Conservation (phyloP, 331 rosid species). For the Malus hybrid region DNA sequence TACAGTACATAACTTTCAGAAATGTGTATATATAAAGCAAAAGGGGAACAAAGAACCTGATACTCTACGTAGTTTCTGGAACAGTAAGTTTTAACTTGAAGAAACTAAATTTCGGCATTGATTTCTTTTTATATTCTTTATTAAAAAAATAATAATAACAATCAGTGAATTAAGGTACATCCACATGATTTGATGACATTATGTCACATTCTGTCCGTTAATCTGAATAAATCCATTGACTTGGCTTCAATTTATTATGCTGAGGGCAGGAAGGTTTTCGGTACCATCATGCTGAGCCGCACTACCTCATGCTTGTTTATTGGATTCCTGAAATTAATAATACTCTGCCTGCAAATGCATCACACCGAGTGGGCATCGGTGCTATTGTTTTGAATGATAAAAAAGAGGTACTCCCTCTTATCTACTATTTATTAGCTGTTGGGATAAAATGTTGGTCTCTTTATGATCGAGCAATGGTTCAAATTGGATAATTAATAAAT, state of each 20-base stretch:
- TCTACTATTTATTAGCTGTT: not conserved
- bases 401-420: constrained; percentile 46
- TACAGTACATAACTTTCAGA: not conserved
- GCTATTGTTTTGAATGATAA: constrained; percentile 57
- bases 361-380: constrained; percentile 51
- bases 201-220: not conserved
- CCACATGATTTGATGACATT: not conserved
- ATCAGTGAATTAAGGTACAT: not conserved
- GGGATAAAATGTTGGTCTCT: not conserved
- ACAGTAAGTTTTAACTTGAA: not conserved
- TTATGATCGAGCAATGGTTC: not conserved
- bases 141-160: not conserved
- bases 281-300: constrained; percentile 78
- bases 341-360: constrained; percentile 74
- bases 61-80: not conserved
- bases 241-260: not conserved
- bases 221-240: not conserved
- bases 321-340: constrained; percentile 57
- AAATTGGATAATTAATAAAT: not conserved
- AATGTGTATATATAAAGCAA: not conserved
- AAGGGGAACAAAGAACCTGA: not conserved
- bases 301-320: constrained; percentile 58
- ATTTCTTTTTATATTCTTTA: no score
- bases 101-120: not conserved
- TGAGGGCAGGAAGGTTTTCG: constrained; percentile 62